Evolutionary conservation across 2,329 filamentous ascomycete species (phyloP).

Genomic region (Pestalotiopsis sp.): DNA sequence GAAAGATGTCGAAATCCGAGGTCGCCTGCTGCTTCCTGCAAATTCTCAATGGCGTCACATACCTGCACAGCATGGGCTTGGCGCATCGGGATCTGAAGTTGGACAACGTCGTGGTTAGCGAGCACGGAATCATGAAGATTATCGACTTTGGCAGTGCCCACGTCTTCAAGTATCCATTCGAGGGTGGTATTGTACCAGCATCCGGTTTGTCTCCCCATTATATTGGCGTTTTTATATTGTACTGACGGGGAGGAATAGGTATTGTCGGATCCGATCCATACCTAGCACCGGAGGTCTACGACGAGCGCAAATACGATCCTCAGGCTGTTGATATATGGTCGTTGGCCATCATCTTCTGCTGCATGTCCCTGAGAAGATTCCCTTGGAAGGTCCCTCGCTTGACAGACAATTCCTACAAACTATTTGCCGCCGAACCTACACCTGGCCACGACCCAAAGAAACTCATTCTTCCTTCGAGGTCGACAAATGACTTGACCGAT

Average conservation of each 20-base stretch:
- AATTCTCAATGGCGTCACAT: conserved; percentile 91
- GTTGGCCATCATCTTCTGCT: conserved; percentile 96
- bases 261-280: conserved; percentile 89
- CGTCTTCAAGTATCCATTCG: conserved; percentile 96
- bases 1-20: conserved; percentile 92
- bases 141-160: conserved; percentile 98
- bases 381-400: conserved; percentile 95
- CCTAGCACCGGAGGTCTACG: conserved; percentile 94
- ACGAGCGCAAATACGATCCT: conserved; percentile 90
- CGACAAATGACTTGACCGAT: conserved; percentile 45
- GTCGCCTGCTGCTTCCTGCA: conserved; percentile 90
- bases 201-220: conserved; percentile 63
- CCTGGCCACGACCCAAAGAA: conserved; percentile 67
- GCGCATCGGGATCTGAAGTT: conserved; percentile 95
- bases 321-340: conserved; percentile 97
- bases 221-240: not conserved
- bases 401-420: conserved; percentile 91
- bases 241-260: conserved; percentile 39
- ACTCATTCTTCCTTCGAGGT: conserved; percentile 49
- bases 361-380: conserved; percentile 93
- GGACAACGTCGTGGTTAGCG: conserved; percentile 97
- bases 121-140: conserved; percentile 97
- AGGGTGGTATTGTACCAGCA: conserved; percentile 81
- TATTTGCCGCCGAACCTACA: conserved; percentile 86
- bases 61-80: conserved; percentile 91